These are phyloP conservation scores for Amphichorda felina DNA, from an alignment of 2,329 filamentous ascomycete species.

Conservation along the genomic window DNA sequence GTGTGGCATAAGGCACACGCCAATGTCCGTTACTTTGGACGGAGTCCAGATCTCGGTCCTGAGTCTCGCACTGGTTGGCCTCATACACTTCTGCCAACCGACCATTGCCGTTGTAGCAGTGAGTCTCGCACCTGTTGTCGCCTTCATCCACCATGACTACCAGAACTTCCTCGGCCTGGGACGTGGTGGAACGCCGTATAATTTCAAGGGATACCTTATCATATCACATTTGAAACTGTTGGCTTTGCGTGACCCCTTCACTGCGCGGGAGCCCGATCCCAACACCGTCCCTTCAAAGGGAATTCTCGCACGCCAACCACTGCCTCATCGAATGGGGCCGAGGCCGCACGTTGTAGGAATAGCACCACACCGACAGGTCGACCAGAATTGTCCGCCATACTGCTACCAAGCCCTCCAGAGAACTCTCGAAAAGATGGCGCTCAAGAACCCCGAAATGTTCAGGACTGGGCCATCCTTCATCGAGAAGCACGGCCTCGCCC, in stretches of 20 bases:
- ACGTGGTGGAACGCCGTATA: conserved; percentile 69
- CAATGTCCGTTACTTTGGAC: conserved; percentile 41
- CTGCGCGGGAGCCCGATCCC: conserved; percentile 38
- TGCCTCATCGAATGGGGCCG: conserved; percentile 50
- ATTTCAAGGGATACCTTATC: conserved; percentile 58
- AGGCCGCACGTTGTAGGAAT: conserved; percentile 63
- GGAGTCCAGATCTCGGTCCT: conserved; percentile 33
- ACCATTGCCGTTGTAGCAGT: conserved; percentile 37
- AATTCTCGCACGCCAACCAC: conserved; percentile 36
- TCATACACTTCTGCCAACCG: conserved; percentile 38
- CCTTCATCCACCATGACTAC: conserved; percentile 59
- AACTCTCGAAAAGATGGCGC: conserved; percentile 39
- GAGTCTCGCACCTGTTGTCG: conserved; percentile 30
- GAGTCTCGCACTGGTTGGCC: conserved; percentile 32
- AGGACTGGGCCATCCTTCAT: conserved; percentile 61
- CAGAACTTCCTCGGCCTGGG: conserved; percentile 64
- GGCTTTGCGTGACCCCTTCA: conserved; percentile 58
- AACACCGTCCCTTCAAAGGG: conserved; percentile 41
- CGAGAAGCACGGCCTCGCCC: conserved; percentile 68
- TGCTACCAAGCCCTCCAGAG: conserved; percentile 44
- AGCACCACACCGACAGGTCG: conserved; percentile 68
- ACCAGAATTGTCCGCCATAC: conserved; percentile 45
- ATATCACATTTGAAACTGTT: conserved; percentile 64
- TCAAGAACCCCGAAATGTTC: conserved; percentile 31
- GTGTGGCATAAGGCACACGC: conserved; percentile 7